phyloP scores from a whole-genome alignment of 2,329 filamentous ascomycete species.

The Trichothecium sympodiale region DNA sequence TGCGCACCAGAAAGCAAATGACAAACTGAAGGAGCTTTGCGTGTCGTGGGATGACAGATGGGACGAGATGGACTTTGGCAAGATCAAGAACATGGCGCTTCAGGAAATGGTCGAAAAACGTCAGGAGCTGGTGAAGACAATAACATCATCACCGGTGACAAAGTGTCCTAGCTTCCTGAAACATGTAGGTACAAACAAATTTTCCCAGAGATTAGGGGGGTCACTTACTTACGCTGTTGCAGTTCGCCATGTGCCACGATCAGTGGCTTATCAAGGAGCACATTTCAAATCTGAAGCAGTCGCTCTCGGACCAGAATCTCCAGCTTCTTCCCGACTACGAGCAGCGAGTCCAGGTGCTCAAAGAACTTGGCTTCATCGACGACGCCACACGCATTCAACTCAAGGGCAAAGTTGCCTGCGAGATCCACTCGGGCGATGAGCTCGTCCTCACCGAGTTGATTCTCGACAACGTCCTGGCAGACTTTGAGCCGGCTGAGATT shows the following conservation, averaged over 20 bases:
- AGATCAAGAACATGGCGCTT: slow-evolving; percentile 71
- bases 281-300: slow-evolving; percentile 73
- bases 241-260: slow-evolving; percentile 94
- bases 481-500: slow-evolving; percentile 93
- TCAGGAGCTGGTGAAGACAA: slow-evolving; percentile 47
- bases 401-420: slow-evolving; percentile 96
- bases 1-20: slow-evolving; percentile 43
- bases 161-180: slow-evolving; percentile 72
- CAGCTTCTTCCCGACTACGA: slow-evolving; percentile 94
- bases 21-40: slow-evolving; percentile 58
- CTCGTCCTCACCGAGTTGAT: slow-evolving; percentile 92
- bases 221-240: no score
- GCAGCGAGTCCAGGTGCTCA: slow-evolving; percentile 83
- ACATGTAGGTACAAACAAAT: slow-evolving; percentile 65
- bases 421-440: slow-evolving; percentile 95
- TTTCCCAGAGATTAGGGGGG: no score
- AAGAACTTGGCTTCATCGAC: slow-evolving; percentile 87
- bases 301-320: slow-evolving; percentile 93
- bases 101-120: slow-evolving; percentile 71
- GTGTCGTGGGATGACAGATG: slow-evolving; percentile 67
- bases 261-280: slow-evolving; percentile 95
- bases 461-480: slow-evolving; percentile 89
- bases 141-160: slow-evolving; percentile 54
- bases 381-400: slow-evolving; percentile 77
- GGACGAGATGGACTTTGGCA: slow-evolving; percentile 74